phyloP scores from a whole-genome alignment of 2,329 filamentous ascomycete species.

The Apiospora arundinis region DNA sequence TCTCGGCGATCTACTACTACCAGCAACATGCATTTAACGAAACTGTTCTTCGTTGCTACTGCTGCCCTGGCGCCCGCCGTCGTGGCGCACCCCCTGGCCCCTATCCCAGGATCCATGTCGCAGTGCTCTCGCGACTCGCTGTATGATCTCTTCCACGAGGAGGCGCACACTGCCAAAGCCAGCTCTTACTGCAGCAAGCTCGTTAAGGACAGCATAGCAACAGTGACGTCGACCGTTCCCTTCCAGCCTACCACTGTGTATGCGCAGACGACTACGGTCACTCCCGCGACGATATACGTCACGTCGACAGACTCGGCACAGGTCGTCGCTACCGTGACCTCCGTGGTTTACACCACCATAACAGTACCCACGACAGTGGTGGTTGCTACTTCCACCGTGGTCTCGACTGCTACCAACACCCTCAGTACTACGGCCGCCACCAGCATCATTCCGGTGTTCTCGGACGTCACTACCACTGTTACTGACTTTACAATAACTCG shows the following conservation, averaged over 20 bases:
- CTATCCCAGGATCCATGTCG: neutral
- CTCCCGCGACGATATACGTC: constrained; percentile 8
- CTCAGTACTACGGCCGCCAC: neutral
- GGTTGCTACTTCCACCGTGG: neutral
- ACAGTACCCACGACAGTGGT: neutral
- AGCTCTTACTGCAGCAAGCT: constrained; percentile 18
- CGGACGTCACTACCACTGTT: neutral
- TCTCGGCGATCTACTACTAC: neutral
- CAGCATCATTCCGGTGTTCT: neutral
- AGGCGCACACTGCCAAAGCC: neutral
- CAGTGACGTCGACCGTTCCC: neutral
- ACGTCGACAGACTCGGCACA: neutral
- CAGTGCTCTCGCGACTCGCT: constrained; percentile 3
- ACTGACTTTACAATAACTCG: neutral
- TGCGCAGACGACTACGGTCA: constrained; percentile 5
- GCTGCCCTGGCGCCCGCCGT: neutral
- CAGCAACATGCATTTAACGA: neutral
- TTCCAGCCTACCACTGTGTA: constrained; percentile 5
- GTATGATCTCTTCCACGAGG: neutral
- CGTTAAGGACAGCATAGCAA: neutral
- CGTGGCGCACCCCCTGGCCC: neutral
- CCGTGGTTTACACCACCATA: constrained; percentile 11
- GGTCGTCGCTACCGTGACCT: neutral
- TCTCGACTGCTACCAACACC: neutral
- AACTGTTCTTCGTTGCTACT: neutral